phyloP scores from a whole-genome alignment of 352 stramenopile genomes.

The Aphanomyces cochlioides region DNA sequence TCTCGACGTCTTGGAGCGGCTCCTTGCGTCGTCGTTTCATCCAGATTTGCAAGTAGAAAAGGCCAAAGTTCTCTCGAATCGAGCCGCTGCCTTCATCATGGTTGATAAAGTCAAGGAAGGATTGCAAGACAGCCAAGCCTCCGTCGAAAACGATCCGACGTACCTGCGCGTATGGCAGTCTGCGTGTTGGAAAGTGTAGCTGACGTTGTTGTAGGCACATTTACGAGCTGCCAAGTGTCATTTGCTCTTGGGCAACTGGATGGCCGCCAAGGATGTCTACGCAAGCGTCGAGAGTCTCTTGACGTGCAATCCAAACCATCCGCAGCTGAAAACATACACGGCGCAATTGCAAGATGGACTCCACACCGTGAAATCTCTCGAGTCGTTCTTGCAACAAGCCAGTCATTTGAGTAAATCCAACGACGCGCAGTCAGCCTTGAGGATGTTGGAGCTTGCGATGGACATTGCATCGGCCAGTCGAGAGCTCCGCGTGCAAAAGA shows the following conservation, averaged over 20 bases:
- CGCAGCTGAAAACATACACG: conserved; percentile 27
- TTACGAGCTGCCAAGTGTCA: conserved; percentile 66
- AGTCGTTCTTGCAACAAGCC: conserved; percentile 46
- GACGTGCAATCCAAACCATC: not conserved
- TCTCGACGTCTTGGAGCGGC: conserved; percentile 45
- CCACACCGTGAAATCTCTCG: conserved; percentile 38
- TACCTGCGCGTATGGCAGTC: conserved; percentile 49
- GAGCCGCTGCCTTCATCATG: conserved; percentile 77
- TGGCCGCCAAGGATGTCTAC: conserved; percentile 50
- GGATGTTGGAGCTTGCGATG: conserved; percentile 50
- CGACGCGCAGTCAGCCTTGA: conserved; percentile 47
- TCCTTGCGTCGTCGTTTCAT: conserved; percentile 37
- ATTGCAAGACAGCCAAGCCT: conserved; percentile 57
- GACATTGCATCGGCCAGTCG: conserved; percentile 48
- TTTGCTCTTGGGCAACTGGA: conserved; percentile 57
- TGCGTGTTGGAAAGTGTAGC: not conserved
- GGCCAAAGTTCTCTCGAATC: conserved; percentile 75
- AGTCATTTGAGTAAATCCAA: conserved; percentile 52
- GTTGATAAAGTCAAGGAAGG: conserved; percentile 64
- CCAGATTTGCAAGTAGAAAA: conserved; percentile 59
- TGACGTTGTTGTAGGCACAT: conserved; percentile 38
- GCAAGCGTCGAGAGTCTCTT: conserved; percentile 39
- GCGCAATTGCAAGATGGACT: not conserved
- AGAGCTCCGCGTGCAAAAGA: conserved; percentile 61
- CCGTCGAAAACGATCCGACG: conserved; percentile 57